phyloP scores from a whole-genome alignment of 768 basidiomycete species.

The Pholiota microspora region DNA sequence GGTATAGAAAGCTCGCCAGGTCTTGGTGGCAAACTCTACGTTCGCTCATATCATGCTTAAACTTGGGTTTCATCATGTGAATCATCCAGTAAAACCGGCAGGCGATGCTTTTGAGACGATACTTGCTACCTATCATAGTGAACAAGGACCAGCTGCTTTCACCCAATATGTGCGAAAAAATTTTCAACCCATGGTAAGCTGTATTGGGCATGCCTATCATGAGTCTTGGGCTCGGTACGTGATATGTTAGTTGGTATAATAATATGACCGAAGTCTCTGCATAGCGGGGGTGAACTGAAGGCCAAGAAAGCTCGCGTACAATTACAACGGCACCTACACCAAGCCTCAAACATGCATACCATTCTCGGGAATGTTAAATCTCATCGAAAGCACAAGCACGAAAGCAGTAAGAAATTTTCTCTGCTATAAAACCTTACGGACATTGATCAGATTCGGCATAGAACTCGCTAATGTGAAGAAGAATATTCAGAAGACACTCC shows the following conservation, averaged over 20 bases:
- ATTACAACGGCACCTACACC: not conserved
- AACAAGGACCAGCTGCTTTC: constrained; percentile 35
- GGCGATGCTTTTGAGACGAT: constrained; percentile 49
- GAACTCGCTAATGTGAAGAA: not conserved
- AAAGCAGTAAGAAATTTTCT: not conserved
- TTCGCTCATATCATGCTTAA: constrained; percentile 37
- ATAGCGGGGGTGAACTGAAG: not conserved
- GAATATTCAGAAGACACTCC: not conserved
- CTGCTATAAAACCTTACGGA: not conserved
- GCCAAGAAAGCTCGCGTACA: not conserved
- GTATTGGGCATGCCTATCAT: constrained; percentile 25
- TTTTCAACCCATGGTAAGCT: constrained; percentile 35
- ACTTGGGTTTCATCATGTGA: constrained; percentile 24
- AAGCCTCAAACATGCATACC: not conserved
- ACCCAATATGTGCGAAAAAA: constrained; percentile 35
- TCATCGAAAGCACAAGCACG: not conserved
- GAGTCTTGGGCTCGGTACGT: constrained; percentile 13
- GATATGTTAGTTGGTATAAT: not conserved
- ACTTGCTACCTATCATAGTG: constrained; percentile 40
- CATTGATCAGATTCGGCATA: not conserved
- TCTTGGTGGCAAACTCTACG: constrained; percentile 32
- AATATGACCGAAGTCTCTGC: not conserved
- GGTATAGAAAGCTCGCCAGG: constrained; percentile 15
- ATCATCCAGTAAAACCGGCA: constrained; percentile 29
- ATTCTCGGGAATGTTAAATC: not conserved